Base-by-base conservation (phyloP, 2,329 filamentous ascomycete species). In the Colletotrichum phormii region DNA sequence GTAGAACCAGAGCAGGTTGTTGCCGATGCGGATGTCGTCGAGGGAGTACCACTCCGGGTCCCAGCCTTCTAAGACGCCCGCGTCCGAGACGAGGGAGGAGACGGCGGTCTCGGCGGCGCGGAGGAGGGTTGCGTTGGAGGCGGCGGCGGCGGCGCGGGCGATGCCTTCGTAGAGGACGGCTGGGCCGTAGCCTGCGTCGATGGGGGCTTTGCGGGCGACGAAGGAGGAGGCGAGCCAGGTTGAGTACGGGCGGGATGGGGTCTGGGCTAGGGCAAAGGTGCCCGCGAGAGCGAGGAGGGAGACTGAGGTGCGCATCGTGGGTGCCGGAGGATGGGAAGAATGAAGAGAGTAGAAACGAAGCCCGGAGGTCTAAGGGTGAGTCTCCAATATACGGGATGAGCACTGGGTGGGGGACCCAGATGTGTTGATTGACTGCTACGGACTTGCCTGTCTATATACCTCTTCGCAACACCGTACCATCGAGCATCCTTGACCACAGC, bases 21-120 rank as follows among this genome's bases (percentile, higher is more conserved):
- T 84, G 12, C 87, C 88, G 33, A 89, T 82, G 11, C 88, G 86
- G 71, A 89, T 84, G 74, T 89, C 85, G 74, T 88, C 86, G 2
- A 88, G 82, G 2, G 86, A 88, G 79, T 89, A 87, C 77, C 83
- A 85, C 4, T 80, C 78, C n/a, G 83, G 79, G 64, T 86, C 82
- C 82, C 87, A 90, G 29, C 81, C 80, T 12, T 79, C 79, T 66
- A 89, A 80, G 3, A 83, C 85, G 8, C 88, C 88, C 51, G 88
- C 79, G 1, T 57, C 70, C 37, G 51, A 35, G 18, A 72, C 65
- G 13, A 72, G 65, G 24, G 70, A 72, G 11, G 70, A 72, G 6
- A 72, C 70, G 22, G 55, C 54, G 37, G 65, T 54, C 24, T 70
- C 70, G 22, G 70, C 70, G 13, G 64, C 22, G 11, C 46, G 55